Evolutionary conservation across 352 stramenopile species (phyloP).

Genomic region (Pythium sp.): DNA sequence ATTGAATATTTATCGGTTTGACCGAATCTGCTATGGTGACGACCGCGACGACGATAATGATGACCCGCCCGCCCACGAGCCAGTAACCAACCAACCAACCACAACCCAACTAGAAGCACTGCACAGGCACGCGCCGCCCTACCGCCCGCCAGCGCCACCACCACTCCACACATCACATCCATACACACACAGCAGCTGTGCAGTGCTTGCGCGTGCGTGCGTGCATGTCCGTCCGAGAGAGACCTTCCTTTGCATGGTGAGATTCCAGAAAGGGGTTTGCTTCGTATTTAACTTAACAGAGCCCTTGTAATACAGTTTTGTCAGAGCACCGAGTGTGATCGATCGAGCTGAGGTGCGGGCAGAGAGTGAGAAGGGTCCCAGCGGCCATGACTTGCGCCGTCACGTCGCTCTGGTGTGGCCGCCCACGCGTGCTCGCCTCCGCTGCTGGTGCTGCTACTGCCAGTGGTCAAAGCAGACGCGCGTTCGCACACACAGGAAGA

Average conservation of each 20-base stretch:
- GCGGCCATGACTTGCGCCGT: slow-evolving; percentile 7
- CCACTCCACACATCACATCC: neutral
- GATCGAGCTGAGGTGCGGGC: slow-evolving; percentile 1
- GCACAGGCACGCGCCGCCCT: neutral
- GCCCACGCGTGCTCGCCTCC: neutral
- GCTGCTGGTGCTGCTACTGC: neutral
- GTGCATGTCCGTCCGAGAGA: slow-evolving; percentile 10
- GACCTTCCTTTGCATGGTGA: slow-evolving; percentile 7
- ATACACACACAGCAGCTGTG: slow-evolving; percentile 5
- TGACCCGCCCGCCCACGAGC: neutral
- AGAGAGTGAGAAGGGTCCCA: slow-evolving; percentile 3
- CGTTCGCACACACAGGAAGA: neutral
- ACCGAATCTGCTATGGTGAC: neutral
- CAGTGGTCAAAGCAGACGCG: neutral
- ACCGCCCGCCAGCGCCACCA: neutral
- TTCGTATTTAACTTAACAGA: slow-evolving; percentile 16
- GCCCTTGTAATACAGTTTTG: slow-evolving; percentile 18
- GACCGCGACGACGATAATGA: neutral
- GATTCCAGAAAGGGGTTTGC: slow-evolving; percentile 8
- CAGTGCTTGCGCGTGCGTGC: slow-evolving; percentile 3
- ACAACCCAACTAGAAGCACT: slow-evolving; percentile 2
- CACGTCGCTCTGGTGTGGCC: neutral
- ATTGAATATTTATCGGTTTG: slow-evolving; percentile 54
- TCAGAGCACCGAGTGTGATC: slow-evolving; percentile 11
- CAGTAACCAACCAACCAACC: neutral